Evolutionary conservation across 2,329 filamentous ascomycete genomes (phyloP), one percentile per base, ranked within the genome.

Genomic region (Peltaster fructicola): DNA sequence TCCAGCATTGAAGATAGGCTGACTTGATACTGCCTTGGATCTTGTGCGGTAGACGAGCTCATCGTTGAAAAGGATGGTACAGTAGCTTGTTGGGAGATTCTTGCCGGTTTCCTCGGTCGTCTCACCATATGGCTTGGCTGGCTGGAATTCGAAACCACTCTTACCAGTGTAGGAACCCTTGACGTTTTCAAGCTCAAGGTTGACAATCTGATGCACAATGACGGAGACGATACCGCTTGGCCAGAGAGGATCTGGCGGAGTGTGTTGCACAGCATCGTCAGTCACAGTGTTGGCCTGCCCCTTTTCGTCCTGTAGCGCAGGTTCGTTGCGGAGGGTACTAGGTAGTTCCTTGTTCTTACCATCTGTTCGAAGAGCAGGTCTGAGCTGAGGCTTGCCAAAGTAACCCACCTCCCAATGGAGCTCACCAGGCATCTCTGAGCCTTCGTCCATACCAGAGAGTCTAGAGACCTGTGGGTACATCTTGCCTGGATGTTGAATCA

Each of bases 321-420:
- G 68, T 34, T 76, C 66, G 37, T 85, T 66, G 30, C 69, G 69
- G 15, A 93, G 64, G 28, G 70, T 65, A 29, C 73, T 63, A 3
- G 81, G 81, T 3, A 93, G 60, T 30, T 65, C 73, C 30, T 71
- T 63, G 46, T 92, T 77, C 53, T 81, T 80, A 20, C 85, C 85
- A 44, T 90, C 78, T 1, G 82, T 92, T 19, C 80, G 68, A 22
- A 95, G 61, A 8, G 81, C 80, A 34, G 73, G 69, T 26, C 85
- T 68, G 54, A 93, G 82, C 37, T 82, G 71, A 1, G 84, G 81
- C 56, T 92, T 93, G 39, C 74, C 73, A 40, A 93, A 95, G 55
- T 77, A 95, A 5, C 85, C 88, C 22, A 95, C 81, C 49, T 93
- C 85, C 85, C 85, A 95, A 45, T 90, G 73, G 18, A 98, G 63